phyloP scores from a whole-genome alignment of 306 rosid genomes.

The Quercus wislizeni region DNA sequence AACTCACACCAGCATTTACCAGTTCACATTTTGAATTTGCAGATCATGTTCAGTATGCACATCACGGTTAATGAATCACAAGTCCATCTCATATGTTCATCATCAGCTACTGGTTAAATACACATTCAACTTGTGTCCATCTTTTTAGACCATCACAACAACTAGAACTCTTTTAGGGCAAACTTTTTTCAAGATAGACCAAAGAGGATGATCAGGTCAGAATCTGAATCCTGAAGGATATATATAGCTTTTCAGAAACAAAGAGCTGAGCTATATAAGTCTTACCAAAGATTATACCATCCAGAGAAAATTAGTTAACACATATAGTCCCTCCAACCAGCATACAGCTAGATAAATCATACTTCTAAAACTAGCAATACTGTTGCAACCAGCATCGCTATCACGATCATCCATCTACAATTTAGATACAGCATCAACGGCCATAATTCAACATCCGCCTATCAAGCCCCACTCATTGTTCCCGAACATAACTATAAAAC shows the following conservation, averaged over 20 bases:
- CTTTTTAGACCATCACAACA: constrained; percentile 36
- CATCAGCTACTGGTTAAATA: constrained; percentile 46
- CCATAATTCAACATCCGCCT: constrained; percentile 59
- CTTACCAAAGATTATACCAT: constrained; percentile 58
- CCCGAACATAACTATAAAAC: constrained; percentile 84
- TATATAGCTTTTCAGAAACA: constrained; percentile 33
- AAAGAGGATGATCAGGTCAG: constrained; percentile 37
- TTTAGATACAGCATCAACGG: constrained; percentile 66
- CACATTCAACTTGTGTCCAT: constrained; percentile 36
- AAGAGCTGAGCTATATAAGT: constrained; percentile 35
- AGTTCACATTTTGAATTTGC: constrained; percentile 33
- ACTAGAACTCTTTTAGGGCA: constrained; percentile 31
- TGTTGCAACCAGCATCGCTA: constrained; percentile 71
- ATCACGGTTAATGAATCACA: constrained; percentile 36
- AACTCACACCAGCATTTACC: constrained; percentile 31
- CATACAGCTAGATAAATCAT: constrained; percentile 55
- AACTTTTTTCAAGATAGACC: constrained; percentile 15
- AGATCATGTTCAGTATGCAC: constrained; percentile 34
- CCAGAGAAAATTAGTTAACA: constrained; percentile 47
- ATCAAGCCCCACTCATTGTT: constrained; percentile 57
- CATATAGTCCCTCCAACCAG: constrained; percentile 56
- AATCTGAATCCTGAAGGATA: constrained; percentile 35
- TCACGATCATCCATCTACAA: constrained; percentile 70
- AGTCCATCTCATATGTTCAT: constrained; percentile 46
- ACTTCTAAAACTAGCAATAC: constrained; percentile 60